A percentile compares a stretch with the other conserved stretches of the same genome.
Evolutionary conservation across 108 stramenopile species (phyloP).

Genomic region (Asterionellopsis glacialis): DNA sequence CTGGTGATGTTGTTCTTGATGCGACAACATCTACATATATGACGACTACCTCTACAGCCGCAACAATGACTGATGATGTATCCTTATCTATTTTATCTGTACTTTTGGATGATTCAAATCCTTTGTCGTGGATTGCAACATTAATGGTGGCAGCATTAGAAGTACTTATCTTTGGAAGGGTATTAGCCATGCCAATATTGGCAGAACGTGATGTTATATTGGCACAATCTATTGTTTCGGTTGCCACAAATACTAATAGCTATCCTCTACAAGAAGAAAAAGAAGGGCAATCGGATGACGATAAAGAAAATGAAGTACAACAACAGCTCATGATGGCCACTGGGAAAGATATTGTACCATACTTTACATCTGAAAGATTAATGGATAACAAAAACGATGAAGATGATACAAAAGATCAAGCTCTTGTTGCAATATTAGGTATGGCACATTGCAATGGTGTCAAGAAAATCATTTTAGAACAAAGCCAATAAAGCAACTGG

Average conservation of each 20-base stretch:
- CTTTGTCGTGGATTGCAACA: conserved; percentile 6
- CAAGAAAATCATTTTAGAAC: conserved; percentile 27
- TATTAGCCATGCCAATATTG: conserved; percentile 50
- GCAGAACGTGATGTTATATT: conserved; percentile 58
- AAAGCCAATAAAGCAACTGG: too few species aligned
- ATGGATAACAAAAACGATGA: too few species aligned
- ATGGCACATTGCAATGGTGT: conserved; percentile 77
- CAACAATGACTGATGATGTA: background rate
- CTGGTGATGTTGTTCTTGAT: conserved; percentile 15
- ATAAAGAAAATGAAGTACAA: background rate
- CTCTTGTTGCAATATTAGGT: conserved; percentile 60
- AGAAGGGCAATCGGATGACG: background rate
- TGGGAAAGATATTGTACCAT: too few species aligned
- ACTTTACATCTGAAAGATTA: too few species aligned
- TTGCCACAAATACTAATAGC: too few species aligned
- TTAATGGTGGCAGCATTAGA: conserved; percentile 37
- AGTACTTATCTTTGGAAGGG: conserved; percentile 47
- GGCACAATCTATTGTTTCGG: conserved; percentile 36
- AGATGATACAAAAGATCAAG: conserved; percentile 24
- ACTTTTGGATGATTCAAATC: background rate
- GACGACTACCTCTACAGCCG: conserved; percentile 9
- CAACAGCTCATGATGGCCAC: too few species aligned
- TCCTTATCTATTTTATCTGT: background rate
- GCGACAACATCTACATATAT: conserved; percentile 11
- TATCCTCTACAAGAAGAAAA: too few species aligned